Conservation (phyloP, 176 grass and related monocot genomes). For the Oryza brachyantha region DNA sequence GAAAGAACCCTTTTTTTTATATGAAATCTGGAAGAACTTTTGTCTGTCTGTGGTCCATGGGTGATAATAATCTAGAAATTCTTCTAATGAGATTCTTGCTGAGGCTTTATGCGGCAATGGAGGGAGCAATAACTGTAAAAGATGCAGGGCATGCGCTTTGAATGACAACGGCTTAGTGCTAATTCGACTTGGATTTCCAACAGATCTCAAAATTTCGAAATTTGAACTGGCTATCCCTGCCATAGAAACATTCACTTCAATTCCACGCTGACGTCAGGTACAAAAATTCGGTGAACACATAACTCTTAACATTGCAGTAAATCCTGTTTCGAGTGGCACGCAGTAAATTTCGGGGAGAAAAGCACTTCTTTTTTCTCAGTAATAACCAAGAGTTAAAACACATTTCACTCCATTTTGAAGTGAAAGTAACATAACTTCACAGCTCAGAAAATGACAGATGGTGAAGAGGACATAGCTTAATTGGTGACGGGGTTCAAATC, state of each 20-base stretch:
- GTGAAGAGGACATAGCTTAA: too few relatives aligned
- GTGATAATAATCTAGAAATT: not conserved
- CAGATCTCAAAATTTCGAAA: slow-evolving; percentile 25
- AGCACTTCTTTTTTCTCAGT: not conserved
- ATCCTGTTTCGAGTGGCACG: not conserved
- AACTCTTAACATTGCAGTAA: not conserved
- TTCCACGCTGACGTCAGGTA: not conserved
- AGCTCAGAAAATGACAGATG: not conserved
- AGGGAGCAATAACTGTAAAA: slow-evolving; percentile 14
- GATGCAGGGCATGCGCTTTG: not conserved
- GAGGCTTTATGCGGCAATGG: slow-evolving; percentile 22
- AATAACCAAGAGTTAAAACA: not conserved
- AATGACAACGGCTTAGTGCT: slow-evolving; percentile 23
- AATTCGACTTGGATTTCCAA: not conserved
- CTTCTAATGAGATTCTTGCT: slow-evolving; percentile 29
- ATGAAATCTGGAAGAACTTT: not conserved
- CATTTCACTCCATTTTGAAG: not conserved
- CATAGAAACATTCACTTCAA: not conserved
- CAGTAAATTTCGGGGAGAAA: too few relatives aligned
- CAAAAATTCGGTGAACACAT: not conserved
- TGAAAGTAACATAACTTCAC: not conserved
- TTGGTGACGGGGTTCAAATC: too few relatives aligned
- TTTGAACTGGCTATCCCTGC: not conserved
- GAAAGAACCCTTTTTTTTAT: not conserved
- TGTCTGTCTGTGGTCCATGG: slow-evolving; percentile 10